phyloP scores from a whole-genome alignment of 352 stramenopile species.

The Globisporangium parvum region DNA sequence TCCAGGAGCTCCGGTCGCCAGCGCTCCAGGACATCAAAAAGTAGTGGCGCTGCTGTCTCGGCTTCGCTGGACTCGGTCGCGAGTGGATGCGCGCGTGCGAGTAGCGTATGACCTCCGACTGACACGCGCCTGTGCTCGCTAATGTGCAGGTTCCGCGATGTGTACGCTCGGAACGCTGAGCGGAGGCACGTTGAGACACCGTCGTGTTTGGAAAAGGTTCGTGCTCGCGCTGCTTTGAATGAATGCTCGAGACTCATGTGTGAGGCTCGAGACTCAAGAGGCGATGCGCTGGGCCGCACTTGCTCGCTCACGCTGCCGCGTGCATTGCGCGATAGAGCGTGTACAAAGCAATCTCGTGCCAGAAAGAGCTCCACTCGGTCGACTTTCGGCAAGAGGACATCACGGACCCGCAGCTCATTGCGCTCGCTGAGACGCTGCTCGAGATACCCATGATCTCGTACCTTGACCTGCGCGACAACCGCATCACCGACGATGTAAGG shows the following conservation, averaged over 20 bases:
- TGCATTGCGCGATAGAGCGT: slow-evolving; percentile 42
- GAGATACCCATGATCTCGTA: slow-evolving; percentile 75
- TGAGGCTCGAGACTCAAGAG: neutral
- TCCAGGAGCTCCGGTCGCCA: slow-evolving; percentile 59
- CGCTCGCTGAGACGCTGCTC: slow-evolving; percentile 61
- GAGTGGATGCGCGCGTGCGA: no score
- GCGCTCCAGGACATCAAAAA: slow-evolving; percentile 76
- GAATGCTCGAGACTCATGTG: neutral
- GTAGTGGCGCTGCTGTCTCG: slow-evolving; percentile 13
- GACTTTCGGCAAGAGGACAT: slow-evolving; percentile 81
- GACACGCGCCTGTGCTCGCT: neutral
- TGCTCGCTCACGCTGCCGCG: neutral
- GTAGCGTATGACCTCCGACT: neutral
- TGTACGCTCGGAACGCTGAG: slow-evolving; percentile 58
- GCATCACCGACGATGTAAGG: slow-evolving; percentile 71
- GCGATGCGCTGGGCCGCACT: neutral
- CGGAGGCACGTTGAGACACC: slow-evolving; percentile 51
- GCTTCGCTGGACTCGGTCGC: neutral
- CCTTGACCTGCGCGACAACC: slow-evolving; percentile 72
- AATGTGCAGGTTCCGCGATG: slow-evolving; percentile 51
- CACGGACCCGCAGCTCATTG: slow-evolving; percentile 73
- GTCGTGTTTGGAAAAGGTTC: slow-evolving; percentile 64
- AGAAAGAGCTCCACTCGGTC: slow-evolving; percentile 65
- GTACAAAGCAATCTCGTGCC: slow-evolving; percentile 81
- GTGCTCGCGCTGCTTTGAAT: neutral